Evolutionary conservation across 2,329 filamentous ascomycete genomes (phyloP).

Genomic region (Fusarium sp.): DNA sequence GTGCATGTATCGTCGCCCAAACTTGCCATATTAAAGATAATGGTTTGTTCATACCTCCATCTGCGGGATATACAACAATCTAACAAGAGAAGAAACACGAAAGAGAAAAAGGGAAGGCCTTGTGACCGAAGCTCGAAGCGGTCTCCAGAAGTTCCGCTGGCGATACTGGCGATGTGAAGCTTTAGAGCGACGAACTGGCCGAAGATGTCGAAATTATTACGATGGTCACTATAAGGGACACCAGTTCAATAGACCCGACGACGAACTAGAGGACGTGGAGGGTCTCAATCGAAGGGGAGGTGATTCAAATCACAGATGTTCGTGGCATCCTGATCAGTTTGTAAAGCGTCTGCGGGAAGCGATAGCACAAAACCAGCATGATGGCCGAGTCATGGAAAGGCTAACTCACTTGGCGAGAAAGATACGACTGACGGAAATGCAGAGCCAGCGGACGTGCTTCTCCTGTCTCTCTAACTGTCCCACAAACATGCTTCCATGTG

Average conservation of each 20-base stretch:
- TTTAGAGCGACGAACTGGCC: neutral
- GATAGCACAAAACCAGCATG: neutral
- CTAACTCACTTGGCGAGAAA: neutral
- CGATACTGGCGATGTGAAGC: slow-evolving; percentile 23
- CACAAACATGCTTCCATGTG: slow-evolving; percentile 23
- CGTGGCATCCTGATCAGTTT: slow-evolving; percentile 5
- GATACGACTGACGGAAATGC: neutral
- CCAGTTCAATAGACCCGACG: neutral
- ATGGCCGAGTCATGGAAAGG: neutral
- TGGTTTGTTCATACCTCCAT: neutral
- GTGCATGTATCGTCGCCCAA: neutral
- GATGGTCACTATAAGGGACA: neutral
- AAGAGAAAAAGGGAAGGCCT: rapidly evolving
- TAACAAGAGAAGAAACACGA: neutral
- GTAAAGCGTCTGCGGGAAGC: neutral
- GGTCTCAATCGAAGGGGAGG: neutral
- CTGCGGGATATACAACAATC: rapidly evolving
- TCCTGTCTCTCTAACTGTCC: slow-evolving; percentile 2
- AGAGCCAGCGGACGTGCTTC: slow-evolving; percentile 15
- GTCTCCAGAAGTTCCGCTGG: slow-evolving; percentile 1
- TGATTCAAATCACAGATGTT: neutral
- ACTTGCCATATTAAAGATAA: neutral
- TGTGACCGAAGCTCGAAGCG: neutral
- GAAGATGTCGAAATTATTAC: slow-evolving; percentile 12
- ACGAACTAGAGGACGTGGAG: rapidly evolving